Base-by-base conservation (phyloP, 2,329 filamentous ascomycete species). In the Fusarium illudens region DNA sequence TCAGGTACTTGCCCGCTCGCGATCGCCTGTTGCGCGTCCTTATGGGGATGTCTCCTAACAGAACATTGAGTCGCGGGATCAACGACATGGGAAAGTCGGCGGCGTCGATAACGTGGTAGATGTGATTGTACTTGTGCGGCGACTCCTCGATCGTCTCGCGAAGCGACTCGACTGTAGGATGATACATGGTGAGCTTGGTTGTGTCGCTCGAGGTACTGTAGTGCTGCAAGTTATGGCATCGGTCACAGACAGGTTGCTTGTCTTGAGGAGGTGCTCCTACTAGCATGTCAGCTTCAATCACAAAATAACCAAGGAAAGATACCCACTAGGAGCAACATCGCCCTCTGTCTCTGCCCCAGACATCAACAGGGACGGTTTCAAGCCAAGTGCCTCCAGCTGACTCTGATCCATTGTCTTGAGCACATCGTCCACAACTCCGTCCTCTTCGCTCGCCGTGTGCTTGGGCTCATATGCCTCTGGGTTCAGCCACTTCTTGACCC, bases 1-100 rank as follows among this genome's bases (percentile, higher is more conserved):
- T 81, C 34, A 86, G 85, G 77, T 88, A 97, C 67, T 88, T 88
- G 54, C 83, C 85, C 7, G 84, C 82, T 57, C 88, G 89, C 1
- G 93, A 90, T 52, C 95, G 88, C 51, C 95, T 89, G 75, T 97
- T 98, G 64, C 87, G 87, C 1, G 92, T 91, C 59, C 95, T 90
- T 55, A 96, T 83, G 8, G 90, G 89, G 63, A 92, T 90, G 10
- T 94, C 83, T 32, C 89, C 84, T 2, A 97, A 83, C 1, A 93
- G 82, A 8, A 87, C 82, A 63, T 91, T 87, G 10, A 99, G 86
- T 44, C 89, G 88, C 1, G 93, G 92, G 4, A 98, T 84, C 13
- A 99, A 81, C 2, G 96, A 97, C 87, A 99, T 92, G 19, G 96
- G 96, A 68, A 99, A 98, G 79, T 99, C 96, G 63, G 94, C 96